Percentiles rank a stretch among this genome's conserved stretches.
phyloP scores from a whole-genome alignment of 2,329 filamentous ascomycete genomes.

The Alternaria burnsii region DNA sequence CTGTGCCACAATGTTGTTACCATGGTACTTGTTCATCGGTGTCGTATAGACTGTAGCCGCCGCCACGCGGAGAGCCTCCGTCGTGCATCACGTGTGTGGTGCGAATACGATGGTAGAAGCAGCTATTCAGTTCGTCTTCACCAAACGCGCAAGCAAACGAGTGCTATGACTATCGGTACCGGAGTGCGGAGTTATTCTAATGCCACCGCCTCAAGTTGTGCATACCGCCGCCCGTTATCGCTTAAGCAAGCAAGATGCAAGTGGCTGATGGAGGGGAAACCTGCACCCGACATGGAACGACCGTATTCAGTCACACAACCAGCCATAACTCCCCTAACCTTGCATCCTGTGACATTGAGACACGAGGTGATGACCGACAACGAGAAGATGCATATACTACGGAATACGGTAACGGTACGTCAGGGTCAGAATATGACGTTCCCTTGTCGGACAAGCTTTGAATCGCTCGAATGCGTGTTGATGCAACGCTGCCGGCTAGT shows the following conservation, averaged over 20 bases:
- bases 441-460: not conserved
- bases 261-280: not conserved
- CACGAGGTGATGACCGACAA: not conserved
- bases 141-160: not conserved
- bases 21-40: not conserved
- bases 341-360: not conserved
- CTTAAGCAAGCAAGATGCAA: not conserved
- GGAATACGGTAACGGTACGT: not conserved
- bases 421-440: not conserved
- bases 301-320: not conserved
- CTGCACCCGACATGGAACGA: not conserved
- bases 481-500: constrained; percentile 3
- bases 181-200: not conserved
- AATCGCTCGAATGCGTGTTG: not conserved
- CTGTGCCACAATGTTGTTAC: not conserved
- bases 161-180: not conserved
- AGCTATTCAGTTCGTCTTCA: not conserved
- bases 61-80: not conserved
- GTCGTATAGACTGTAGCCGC: not conserved
- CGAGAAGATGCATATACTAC: not conserved
- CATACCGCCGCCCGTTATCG: constrained; percentile 1
- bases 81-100: not conserved
- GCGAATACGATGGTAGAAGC: not conserved
- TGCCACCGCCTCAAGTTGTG: not conserved
- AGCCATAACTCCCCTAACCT: not conserved